Conservation (phyloP, 257 asterid genomes). For the Ophiorrhiza pumila region DNA sequence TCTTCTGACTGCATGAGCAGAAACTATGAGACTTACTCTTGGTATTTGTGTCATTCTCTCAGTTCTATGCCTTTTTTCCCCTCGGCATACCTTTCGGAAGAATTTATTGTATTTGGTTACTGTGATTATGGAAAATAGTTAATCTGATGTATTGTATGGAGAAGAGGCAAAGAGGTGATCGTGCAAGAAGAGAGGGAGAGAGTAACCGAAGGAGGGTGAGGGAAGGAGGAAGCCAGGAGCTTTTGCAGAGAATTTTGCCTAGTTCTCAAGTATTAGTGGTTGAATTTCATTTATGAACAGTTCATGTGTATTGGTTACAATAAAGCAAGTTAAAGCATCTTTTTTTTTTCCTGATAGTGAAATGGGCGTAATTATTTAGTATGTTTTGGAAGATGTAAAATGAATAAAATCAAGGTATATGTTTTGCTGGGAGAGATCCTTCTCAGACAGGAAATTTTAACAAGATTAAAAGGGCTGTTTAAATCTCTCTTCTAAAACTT, state of each 20-base stretch:
- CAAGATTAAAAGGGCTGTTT: not conserved
- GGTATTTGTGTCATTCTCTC: no score
- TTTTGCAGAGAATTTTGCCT: no score
- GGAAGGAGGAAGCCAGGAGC: no score
- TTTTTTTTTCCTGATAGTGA: not conserved
- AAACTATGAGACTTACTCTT: not conserved
- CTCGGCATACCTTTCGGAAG: not conserved
- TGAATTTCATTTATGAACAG: not conserved
- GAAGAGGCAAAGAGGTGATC: no score
- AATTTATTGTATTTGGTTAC: not conserved
- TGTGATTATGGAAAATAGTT: no score
- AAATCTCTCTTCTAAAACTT: not conserved
- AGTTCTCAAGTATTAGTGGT: not conserved
- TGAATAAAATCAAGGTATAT: not conserved
- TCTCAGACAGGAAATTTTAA: not conserved
- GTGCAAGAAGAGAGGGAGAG: no score
- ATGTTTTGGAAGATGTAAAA: not conserved
- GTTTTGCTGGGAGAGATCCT: not conserved
- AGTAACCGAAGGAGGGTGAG: no score
- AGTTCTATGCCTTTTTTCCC: not conserved
- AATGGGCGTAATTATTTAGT: not conserved
- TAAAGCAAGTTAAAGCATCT: not conserved
- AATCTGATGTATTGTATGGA: no score
- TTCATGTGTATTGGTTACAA: not conserved
- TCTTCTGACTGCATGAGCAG: not conserved